These are phyloP conservation scores for Pisolithus tinctorius DNA, from an alignment of 768 basidiomycete genomes.

Conservation along the genomic window DNA sequence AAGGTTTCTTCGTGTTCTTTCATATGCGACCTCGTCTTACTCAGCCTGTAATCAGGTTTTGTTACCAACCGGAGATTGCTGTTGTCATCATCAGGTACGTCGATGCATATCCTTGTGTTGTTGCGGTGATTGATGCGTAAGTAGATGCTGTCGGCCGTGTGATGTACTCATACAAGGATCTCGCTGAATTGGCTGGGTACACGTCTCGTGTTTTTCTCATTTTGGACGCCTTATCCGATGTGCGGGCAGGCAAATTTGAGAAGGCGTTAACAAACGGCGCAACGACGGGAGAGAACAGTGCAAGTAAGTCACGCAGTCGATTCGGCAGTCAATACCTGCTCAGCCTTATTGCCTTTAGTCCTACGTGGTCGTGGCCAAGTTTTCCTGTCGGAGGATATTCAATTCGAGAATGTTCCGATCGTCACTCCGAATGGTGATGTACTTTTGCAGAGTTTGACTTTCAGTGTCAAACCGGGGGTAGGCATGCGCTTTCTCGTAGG, in stretches of 20 bases:
- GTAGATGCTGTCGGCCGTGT: constrained; percentile 90
- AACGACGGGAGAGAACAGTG: constrained; percentile 62
- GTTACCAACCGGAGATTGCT: constrained; percentile 92
- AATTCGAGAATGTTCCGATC: constrained; percentile 90
- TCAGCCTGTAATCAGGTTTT: constrained; percentile 51
- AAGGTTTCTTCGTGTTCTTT: constrained; percentile 44
- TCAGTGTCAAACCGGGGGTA: constrained; percentile 85
- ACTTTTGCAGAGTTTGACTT: constrained; percentile 76
- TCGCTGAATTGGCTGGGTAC: constrained; percentile 93
- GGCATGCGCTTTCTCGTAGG: constrained; percentile 3
- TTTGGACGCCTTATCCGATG: constrained; percentile 86
- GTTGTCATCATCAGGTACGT: constrained; percentile 73
- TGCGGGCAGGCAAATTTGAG: constrained; percentile 77
- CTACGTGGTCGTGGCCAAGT: constrained; percentile 73
- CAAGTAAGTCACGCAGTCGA: constrained; percentile 43
- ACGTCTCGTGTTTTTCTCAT: constrained; percentile 86
- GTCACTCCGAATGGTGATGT: constrained; percentile 96
- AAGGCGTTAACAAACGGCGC: constrained; percentile 82
- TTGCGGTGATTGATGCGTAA: not conserved
- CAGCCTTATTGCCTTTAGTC: constrained; percentile 37
- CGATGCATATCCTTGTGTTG: constrained; percentile 1
- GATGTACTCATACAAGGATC: constrained; percentile 97
- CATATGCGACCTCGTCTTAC: not conserved
- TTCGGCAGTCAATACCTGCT: not conserved
- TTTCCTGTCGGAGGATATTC: constrained; percentile 81